Evolutionary conservation across 331 rosid species (phyloP).

Genomic region (Saraca asoca): DNA sequence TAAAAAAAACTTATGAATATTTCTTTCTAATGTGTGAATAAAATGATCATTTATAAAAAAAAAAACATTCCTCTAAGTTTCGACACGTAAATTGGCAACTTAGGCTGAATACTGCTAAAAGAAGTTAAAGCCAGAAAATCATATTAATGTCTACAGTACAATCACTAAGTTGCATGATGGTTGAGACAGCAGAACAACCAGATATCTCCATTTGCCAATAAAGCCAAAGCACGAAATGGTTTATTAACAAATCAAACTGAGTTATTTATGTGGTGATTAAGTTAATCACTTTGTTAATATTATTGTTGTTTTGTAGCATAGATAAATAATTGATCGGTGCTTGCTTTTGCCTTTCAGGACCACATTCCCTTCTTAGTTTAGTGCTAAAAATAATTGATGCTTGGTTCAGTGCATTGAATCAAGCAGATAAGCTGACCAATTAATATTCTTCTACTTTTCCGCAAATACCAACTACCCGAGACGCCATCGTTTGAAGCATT

Average conservation of each 20-base stretch:
- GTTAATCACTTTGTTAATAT: neutral
- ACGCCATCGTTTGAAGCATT: neutral
- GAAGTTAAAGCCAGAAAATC: neutral
- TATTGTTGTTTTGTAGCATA: neutral
- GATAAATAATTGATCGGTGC: neutral
- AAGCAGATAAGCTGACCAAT: neutral
- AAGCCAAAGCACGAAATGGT: neutral
- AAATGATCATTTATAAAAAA: no score
- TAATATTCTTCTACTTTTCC: neutral
- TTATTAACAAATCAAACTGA: neutral
- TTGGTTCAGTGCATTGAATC: constrained; percentile 1
- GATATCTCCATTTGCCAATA: neutral
- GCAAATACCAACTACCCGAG: neutral
- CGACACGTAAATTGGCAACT: no score
- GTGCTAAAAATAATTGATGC: neutral
- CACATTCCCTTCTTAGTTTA: constrained; percentile 1
- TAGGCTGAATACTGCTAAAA: no score
- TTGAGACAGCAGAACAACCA: neutral
- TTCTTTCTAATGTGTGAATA: no score
- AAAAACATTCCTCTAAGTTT: no score
- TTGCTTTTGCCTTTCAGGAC: neutral
- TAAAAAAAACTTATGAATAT: no score
- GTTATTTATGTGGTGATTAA: neutral
- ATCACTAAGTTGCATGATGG: constrained; percentile 1
- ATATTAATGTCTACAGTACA: neutral